Conservation (phyloP, 805 yeast species). For the Kodamaea sagamina region DNA sequence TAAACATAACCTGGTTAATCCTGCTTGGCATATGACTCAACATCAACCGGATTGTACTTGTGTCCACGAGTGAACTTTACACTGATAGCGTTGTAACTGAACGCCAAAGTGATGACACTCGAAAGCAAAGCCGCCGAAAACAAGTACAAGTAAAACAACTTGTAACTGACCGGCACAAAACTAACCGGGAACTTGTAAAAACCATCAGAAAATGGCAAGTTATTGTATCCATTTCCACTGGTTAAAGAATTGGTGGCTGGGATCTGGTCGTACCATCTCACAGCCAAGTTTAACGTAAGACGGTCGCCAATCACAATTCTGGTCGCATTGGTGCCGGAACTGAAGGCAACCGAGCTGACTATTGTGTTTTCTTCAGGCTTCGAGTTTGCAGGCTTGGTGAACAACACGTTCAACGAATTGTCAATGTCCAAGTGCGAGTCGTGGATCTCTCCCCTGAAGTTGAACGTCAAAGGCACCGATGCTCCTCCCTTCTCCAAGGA, state of each 20-base stretch:
- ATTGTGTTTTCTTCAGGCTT: slow-evolving; percentile 41
- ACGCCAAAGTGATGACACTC: slow-evolving; percentile 24
- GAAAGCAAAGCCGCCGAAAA: slow-evolving; percentile 24
- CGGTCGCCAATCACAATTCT: slow-evolving; percentile 67
- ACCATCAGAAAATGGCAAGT: slow-evolving; percentile 41
- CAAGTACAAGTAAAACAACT: slow-evolving; percentile 23
- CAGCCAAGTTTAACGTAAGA: slow-evolving; percentile 56
- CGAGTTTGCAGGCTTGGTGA: slow-evolving; percentile 38
- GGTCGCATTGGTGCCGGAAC: slow-evolving; percentile 61
- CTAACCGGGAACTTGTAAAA: slow-evolving; percentile 40
- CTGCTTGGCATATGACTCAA: slow-evolving; percentile 14
- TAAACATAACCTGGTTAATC: slow-evolving; percentile 2
- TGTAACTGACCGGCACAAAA: slow-evolving; percentile 30
- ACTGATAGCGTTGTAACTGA: slow-evolving; percentile 19
- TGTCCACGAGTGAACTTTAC: slow-evolving; percentile 2
- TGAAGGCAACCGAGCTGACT: slow-evolving; percentile 58
- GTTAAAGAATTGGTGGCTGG: slow-evolving; percentile 20
- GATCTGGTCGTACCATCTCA: slow-evolving; percentile 53
- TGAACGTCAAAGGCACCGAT: slow-evolving; percentile 59
- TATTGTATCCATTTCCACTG: slow-evolving; percentile 10
- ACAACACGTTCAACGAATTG: slow-evolving; percentile 52
- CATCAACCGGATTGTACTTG: slow-evolving; percentile 18
- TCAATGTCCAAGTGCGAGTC: slow-evolving; percentile 72
- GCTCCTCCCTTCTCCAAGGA: slow-evolving; percentile 47
- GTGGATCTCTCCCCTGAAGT: slow-evolving; percentile 65